phyloP scores from a whole-genome alignment of 2,329 filamentous ascomycete genomes.

The Cytospora schulzeri region DNA sequence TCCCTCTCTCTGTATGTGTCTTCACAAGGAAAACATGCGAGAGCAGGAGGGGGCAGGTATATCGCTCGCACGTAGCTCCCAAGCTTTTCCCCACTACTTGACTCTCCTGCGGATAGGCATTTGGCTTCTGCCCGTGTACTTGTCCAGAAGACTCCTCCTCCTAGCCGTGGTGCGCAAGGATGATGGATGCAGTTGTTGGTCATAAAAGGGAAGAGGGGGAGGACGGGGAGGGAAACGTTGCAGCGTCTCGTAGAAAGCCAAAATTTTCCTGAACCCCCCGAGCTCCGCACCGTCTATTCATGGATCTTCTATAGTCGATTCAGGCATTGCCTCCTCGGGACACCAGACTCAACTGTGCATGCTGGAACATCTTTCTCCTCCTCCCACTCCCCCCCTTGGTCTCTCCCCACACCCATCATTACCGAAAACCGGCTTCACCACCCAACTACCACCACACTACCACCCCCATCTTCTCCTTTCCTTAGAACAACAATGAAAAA shows the following conservation, averaged over 20 bases:
- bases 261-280: background rate
- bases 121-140: background rate
- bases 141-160: background rate
- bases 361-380: background rate
- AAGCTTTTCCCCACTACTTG: background rate
- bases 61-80: background rate
- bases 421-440: background rate
- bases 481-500: background rate
- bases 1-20: background rate
- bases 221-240: background rate
- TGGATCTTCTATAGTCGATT: background rate
- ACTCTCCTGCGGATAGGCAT: background rate
- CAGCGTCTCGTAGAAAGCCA: background rate
- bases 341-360: background rate
- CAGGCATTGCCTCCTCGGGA: background rate
- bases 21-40: conserved; percentile 5
- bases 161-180: background rate
- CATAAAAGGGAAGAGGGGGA: background rate
- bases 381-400: background rate
- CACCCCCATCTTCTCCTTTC: background rate
- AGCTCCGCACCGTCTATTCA: conserved; percentile 16
- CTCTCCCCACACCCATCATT: background rate
- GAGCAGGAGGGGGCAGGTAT: background rate
- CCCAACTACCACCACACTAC: background rate
- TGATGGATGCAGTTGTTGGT: background rate